A percentile compares a stretch with the other conserved stretches of the same genome.
Evolutionary conservation across 2,329 filamentous ascomycete species (phyloP).

Genomic region (Cladosporium austrohemisphaericum): DNA sequence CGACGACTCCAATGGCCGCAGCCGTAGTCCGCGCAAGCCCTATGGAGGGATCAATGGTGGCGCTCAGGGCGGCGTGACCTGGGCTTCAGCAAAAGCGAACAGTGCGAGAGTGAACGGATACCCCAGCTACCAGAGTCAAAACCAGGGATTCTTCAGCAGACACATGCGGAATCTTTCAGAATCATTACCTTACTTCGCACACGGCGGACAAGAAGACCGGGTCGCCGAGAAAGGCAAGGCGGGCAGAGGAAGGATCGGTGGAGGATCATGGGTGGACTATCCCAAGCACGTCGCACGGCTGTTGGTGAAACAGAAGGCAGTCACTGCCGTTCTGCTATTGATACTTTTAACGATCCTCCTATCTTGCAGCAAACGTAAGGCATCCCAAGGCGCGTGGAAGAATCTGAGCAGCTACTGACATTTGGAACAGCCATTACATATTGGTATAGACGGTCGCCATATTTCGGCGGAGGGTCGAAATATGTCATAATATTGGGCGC

Average conservation of each 20-base stretch:
- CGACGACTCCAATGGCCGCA: constrained; percentile 42
- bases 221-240: constrained; percentile 77
- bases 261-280: constrained; percentile 20
- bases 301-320: constrained; percentile 29
- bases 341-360: constrained; percentile 24
- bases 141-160: constrained; percentile 81
- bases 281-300: constrained; percentile 26
- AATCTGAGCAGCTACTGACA: constrained; percentile 1
- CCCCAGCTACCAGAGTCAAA: constrained; percentile 71
- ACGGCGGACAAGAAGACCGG: constrained; percentile 40
- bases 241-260: constrained; percentile 46
- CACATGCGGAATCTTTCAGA: constrained; percentile 78
- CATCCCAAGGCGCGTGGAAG: too few species aligned
- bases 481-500: constrained; percentile 90
- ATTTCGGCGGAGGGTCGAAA: constrained; percentile 80
- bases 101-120: constrained; percentile 70
- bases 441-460: constrained; percentile 66
- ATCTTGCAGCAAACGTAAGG: constrained; percentile 27
- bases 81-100: constrained; percentile 77
- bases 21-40: constrained; percentile 45
- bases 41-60: constrained; percentile 45
- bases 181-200: constrained; percentile 70
- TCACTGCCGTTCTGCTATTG: constrained; percentile 25
- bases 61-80: constrained; percentile 54
- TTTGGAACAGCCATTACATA: constrained; percentile 49